A percentile compares a stretch with the other conserved stretches of the same genome.
Conservation (phyloP, 352 stramenopile genomes). For the Blastocystis sp. region DNA sequence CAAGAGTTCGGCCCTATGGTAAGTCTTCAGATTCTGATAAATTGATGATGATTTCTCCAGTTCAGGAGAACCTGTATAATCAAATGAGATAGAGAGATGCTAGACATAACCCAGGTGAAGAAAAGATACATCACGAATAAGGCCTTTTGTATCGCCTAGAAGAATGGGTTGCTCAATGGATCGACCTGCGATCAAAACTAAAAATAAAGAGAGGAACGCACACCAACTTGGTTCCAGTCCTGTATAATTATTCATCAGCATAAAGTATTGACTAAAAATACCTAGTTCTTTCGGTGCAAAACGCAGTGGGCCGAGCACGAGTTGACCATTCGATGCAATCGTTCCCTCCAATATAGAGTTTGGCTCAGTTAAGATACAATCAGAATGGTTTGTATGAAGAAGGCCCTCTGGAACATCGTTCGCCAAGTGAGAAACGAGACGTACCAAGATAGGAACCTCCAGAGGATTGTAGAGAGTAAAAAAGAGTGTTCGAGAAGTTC, state of each 20-base stretch:
- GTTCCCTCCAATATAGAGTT: neutral
- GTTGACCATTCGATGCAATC: neutral
- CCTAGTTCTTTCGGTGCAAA: neutral
- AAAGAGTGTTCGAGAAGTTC: neutral
- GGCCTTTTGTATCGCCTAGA: neutral
- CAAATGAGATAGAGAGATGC: neutral
- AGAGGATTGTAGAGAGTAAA: constrained; percentile 8
- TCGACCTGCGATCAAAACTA: neutral
- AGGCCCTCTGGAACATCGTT: neutral
- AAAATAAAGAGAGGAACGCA: neutral
- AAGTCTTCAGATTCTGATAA: constrained; percentile 29
- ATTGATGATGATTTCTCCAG: neutral
- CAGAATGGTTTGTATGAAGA: neutral
- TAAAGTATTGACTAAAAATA: constrained; percentile 25
- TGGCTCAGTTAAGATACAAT: neutral
- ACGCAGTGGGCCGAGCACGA: neutral
- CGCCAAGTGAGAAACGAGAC: neutral
- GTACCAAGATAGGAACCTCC: constrained; percentile 14
- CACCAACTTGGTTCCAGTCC: neutral
- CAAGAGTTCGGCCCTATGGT: neutral
- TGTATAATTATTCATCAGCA: constrained; percentile 51
- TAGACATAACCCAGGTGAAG: neutral
- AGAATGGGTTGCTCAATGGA: constrained; percentile 2
- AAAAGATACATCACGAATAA: neutral
- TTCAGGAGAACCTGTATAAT: neutral